These are phyloP conservation scores for Wilcoxina mikolae DNA, from an alignment of 495 filamentous ascomycete genomes.

Conservation along the genomic window DNA sequence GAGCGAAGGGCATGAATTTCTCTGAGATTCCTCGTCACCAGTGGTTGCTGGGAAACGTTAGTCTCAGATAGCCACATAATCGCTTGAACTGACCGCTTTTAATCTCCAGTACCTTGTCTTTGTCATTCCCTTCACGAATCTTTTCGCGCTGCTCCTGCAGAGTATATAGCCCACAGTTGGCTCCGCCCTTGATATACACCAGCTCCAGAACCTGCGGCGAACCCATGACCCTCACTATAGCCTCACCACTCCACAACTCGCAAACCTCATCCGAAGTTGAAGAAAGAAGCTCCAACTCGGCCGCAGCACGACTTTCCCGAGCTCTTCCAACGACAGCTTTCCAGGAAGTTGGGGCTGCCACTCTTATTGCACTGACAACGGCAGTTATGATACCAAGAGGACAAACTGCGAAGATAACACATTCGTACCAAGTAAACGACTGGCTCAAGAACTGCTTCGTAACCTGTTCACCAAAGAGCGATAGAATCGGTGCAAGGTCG, in stretches of 20 bases:
- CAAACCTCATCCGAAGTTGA: slow-evolving; percentile 28
- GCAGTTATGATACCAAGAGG: slow-evolving; percentile 37
- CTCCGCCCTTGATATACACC: slow-evolving; percentile 3
- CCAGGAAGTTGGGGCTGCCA: slow-evolving; percentile 32
- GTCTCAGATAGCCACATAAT: background rate
- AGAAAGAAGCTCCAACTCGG: slow-evolving; percentile 26
- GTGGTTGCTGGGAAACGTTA: background rate
- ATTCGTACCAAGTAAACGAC: slow-evolving; percentile 34
- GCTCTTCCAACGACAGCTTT: slow-evolving; percentile 25
- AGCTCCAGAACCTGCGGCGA: slow-evolving; percentile 18
- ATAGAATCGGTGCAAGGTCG: slow-evolving; percentile 29
- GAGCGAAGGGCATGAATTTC: background rate
- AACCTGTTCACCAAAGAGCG: slow-evolving; percentile 36
- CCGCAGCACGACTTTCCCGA: slow-evolving; percentile 20
- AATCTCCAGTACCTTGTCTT: background rate
- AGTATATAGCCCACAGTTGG: background rate
- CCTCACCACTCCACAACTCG: slow-evolving; percentile 24
- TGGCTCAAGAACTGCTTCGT: slow-evolving; percentile 44
- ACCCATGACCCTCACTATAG: slow-evolving; percentile 19
- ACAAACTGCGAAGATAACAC: background rate
- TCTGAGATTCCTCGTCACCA: background rate
- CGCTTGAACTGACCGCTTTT: background rate
- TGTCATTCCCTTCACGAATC: background rate
- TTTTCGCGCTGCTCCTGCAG: background rate
- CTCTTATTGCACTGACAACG: slow-evolving; percentile 38